phyloP scores from a whole-genome alignment of 345 rosid genomes.

The Punica granatum region DNA sequence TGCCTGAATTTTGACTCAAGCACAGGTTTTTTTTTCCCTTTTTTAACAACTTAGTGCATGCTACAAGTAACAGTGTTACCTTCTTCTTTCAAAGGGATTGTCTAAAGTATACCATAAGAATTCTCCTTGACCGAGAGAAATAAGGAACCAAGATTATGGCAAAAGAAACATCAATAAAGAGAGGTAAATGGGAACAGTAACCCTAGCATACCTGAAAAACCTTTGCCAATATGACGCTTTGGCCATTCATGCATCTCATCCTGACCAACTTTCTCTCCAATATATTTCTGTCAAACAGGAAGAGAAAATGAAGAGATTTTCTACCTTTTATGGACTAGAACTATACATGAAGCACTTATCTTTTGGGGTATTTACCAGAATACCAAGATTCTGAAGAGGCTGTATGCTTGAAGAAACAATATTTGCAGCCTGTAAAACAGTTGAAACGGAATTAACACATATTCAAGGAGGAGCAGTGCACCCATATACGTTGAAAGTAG shows the following conservation, averaged over 20 bases:
- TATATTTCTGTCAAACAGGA: slow-evolving; percentile 32
- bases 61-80: not conserved
- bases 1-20: not conserved
- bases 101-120: not conserved
- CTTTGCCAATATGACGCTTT: slow-evolving; percentile 47
- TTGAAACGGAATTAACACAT: not conserved
- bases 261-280: slow-evolving; percentile 43
- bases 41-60: no score
- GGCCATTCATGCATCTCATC: slow-evolving; percentile 48
- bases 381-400: slow-evolving; percentile 61
- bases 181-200: not conserved
- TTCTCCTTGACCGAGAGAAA: not conserved
- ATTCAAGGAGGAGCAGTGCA: not conserved
- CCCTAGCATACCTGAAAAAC: slow-evolving; percentile 49
- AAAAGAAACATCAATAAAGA: not conserved
- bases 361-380: slow-evolving; percentile 35
- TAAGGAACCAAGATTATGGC: no score
- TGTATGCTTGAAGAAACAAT: slow-evolving; percentile 76
- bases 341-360: not conserved
- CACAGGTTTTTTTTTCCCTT: no score
- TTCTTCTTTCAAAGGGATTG: not conserved
- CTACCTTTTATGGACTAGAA: not conserved
- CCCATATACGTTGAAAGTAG: not conserved
- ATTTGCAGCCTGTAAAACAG: slow-evolving; percentile 48
- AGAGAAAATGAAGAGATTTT: not conserved